Base-by-base conservation (phyloP, 1,284 basidiomycete species). In the Amylostereum chailletii region DNA sequence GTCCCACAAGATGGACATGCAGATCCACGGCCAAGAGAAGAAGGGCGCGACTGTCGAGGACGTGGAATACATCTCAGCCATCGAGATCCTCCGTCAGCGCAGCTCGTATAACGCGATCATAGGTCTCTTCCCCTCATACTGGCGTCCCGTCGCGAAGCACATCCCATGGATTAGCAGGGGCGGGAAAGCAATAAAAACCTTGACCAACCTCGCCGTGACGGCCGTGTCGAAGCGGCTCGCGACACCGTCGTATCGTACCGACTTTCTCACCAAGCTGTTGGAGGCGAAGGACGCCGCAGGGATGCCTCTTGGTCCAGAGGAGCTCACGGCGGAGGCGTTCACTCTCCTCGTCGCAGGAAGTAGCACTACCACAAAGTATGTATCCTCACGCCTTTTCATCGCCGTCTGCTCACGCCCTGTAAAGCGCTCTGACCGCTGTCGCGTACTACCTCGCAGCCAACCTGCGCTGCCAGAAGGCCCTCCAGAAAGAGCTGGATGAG, bases 31-130 rank as follows among this genome's bases (percentile, higher is more conserved):
- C 42, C 67, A 69, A 30, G 66, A 72, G 10, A 58, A 62, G 9
- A 60, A 55, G 38, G 19, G 19, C 19, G 61, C 66, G 6, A 7
- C 4, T 7, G 19, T 19, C 19, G 19, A 19, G 19, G 19, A 19
- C 19, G 27, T 43, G 50, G 72, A 79, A 42, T 62, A 75, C 34
- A 81, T 92, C 48, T 86, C 90, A 2, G 93, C 90, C 9, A 83
- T 94, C 42, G 70, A 86, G 61, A 91, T 94, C 55, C 76, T 96
- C 49, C 94, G 95, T 65, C 86, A 86, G 52, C 86, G 93, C 27
- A 93, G 93, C 50, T 91, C 94, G 63, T 94, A 77, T 65, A 86
- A 85, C 2, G 89, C 89, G 42, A 83, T 90, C 0, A 81, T 94
- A 71, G 93, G 92, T 36, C 79, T 82, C 8, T 71, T 94, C 19